phyloP scores from a whole-genome alignment of 768 basidiomycete genomes.

The Tricholoma flavovirens region DNA sequence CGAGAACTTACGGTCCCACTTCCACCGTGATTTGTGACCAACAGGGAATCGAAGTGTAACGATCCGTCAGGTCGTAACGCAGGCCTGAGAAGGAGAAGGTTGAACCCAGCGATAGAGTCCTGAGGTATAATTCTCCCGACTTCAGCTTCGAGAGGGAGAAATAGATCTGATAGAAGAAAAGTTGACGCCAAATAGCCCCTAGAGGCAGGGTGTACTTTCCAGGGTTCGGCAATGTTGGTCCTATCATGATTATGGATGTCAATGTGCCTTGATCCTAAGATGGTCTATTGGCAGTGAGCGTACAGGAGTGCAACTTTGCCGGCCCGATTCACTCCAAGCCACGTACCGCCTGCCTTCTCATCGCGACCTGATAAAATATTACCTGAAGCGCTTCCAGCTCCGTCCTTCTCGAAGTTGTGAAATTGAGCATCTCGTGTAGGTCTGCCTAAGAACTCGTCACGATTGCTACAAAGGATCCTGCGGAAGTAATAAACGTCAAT shows the following conservation, averaged over 20 bases:
- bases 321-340: constrained; percentile 65
- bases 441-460: constrained; percentile 67
- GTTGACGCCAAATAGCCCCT: constrained; percentile 64
- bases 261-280: constrained; percentile 13
- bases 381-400: constrained; percentile 22
- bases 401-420: constrained; percentile 50
- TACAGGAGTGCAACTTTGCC: constrained; percentile 73
- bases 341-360: constrained; percentile 68
- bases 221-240: constrained; percentile 81
- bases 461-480: constrained; percentile 71
- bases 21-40: constrained; percentile 69
- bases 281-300: constrained; percentile 23
- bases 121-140: constrained; percentile 39
- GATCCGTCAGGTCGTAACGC: constrained; percentile 18
- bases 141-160: constrained; percentile 43
- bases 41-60: constrained; percentile 45
- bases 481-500: neutral
- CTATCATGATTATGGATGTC: constrained; percentile 35
- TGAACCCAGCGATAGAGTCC: constrained; percentile 68
- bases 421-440: constrained; percentile 63
- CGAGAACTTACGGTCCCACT: constrained; percentile 54
- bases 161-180: constrained; percentile 54
- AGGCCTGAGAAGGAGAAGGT: constrained; percentile 63
- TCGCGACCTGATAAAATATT: constrained; percentile 72
- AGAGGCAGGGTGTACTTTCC: constrained; percentile 43